A percentile compares a stretch with the other conserved stretches of the same genome.
Conservation (phyloP, 805 yeast species). For the Scheffersomyces stipitis region DNA sequence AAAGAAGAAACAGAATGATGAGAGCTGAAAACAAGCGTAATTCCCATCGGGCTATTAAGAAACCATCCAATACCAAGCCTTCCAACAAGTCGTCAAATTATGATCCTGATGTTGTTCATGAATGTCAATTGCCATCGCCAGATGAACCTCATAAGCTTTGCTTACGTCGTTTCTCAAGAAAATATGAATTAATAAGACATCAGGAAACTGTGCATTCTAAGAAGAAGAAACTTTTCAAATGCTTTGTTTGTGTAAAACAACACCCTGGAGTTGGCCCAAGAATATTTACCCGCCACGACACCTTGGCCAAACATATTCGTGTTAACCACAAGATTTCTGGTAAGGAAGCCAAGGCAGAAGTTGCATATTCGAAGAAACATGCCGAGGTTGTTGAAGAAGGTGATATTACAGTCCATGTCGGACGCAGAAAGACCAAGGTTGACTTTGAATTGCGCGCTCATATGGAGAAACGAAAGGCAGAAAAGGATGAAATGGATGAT, state of each 20-base stretch:
- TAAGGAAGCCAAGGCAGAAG: slow-evolving; percentile 48
- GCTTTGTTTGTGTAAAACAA: slow-evolving; percentile 80
- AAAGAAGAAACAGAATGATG: slow-evolving; percentile 16
- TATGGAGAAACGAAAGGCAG: slow-evolving; percentile 35
- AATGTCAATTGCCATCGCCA: slow-evolving; percentile 45
- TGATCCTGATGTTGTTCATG: slow-evolving; percentile 48
- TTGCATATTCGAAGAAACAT: slow-evolving; percentile 44
- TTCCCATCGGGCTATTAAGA: slow-evolving; percentile 31
- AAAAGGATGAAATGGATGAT: slow-evolving; percentile 14
- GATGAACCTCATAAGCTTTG: slow-evolving; percentile 43
- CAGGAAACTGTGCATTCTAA: slow-evolving; percentile 95
- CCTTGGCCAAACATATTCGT: slow-evolving; percentile 82
- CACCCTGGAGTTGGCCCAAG: slow-evolving; percentile 57
- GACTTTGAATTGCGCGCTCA: slow-evolving; percentile 46
- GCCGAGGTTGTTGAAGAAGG: slow-evolving; percentile 51
- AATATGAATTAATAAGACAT: slow-evolving; percentile 91
- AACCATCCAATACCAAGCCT: slow-evolving; percentile 18
- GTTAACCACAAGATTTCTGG: slow-evolving; percentile 48
- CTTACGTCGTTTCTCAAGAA: slow-evolving; percentile 48
- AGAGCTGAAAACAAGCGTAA: slow-evolving; percentile 23
- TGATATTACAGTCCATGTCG: slow-evolving; percentile 47
- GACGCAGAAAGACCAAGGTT: slow-evolving; percentile 45
- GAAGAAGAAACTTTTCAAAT: slow-evolving; percentile 79
- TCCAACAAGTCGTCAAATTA: slow-evolving; percentile 40
- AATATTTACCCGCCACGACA: slow-evolving; percentile 92